Evolutionary conservation across 441 rosid genomes (phyloP), one percentile per base, ranked within the genome.

Genomic region (Sinapis alba): DNA sequence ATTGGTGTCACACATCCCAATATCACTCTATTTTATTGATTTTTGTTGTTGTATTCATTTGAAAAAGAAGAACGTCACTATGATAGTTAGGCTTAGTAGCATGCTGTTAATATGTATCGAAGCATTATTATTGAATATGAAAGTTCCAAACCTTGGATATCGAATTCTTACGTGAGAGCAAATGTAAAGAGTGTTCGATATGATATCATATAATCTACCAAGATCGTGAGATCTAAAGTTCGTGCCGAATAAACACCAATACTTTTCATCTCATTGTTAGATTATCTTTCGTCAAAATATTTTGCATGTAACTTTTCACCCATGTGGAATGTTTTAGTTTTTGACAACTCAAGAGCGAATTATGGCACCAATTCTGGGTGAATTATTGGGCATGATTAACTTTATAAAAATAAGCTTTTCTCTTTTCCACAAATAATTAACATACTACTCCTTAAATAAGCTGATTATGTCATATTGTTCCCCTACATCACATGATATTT

Each of bases 1-100:
- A 73, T 54, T 62, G 65, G 64, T 50, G 70, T 73, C 81, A 73
- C 81, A 62, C 78, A 78, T 51, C 7, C 69, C 78, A 62, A 73
- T 23, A 72, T 28, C 38, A 19, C 41, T 20, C 34, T 19, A 32
- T 57, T 47, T 58, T 54, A 20, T 36, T 36, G 2, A 20, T 15
- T 43, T 11, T 56, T 4, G 10, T 56, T 5, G 4, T 6, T 51
- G 69, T 63, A 62, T 54, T 41, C n/a, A 12, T 62, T 3, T 45
- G 20, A n/a, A 51, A 28, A 57, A 41, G 41, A 63, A 63, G 56
- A 11, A n/a, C 23, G 68, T 45, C 66, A 57, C 21, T 65, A 41
- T 65, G 38, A 66, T 74, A 47, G 8, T 54, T 8, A 32, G 63
- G 13, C 20, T 28, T 19, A 21, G 16, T 65, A 73, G 53, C 13